Evolutionary conservation across 148 eudicot species (phyloP), one percentile per base, ranked within the genome.

Genomic region (Rhododendron ovatum): DNA sequence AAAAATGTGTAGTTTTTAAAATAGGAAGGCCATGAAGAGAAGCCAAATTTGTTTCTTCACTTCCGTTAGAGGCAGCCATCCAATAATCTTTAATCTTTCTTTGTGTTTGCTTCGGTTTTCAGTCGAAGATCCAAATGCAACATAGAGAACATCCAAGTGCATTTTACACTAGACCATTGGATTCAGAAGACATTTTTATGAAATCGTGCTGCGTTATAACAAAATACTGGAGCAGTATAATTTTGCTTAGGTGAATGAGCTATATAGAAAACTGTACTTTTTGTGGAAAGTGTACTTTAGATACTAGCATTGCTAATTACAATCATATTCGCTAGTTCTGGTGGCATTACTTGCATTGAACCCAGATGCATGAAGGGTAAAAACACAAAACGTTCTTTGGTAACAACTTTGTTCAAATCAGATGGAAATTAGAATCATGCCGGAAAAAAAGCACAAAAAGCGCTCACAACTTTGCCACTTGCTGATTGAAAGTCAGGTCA

Each of bases 401-500:
- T 5, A 78, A 78, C 81, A 7, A 41, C 37, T 78, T 78, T 43
- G 47, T 78, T 78, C 50, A 50, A 30, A 14, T 13, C 30, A 3
- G 61, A 12, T 13, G 9, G 15, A 48, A 33, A 50, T 47, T 15
- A 28, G 26, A 78, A 78, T n/a, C 30, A 45, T 47, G 55, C 20
- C 30, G 1, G 65, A 80, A 2, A 10, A 80, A 2, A 3, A 9
- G 15, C 71, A 59, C 50, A 13, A 78, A 55, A 30, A 30, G 30
- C 30, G 81, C 88, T 94, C 91, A 95, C 50, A 94, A 84, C 84
- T 92, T 95, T 53, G 98, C 92, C 50, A 78, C 82, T 71, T 86
- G 91, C 84, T 88, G 91, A 85, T 88, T 83, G 88, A 86, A 94
- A 81, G 88, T 86, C 17, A 96, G 94, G 80, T 96, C 98, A 45